A percentile compares a stretch with the other conserved stretches of the same genome.
phyloP scores from a whole-genome alignment of 2,329 filamentous ascomycete species.

The Aspergillus carbonarius region DNA sequence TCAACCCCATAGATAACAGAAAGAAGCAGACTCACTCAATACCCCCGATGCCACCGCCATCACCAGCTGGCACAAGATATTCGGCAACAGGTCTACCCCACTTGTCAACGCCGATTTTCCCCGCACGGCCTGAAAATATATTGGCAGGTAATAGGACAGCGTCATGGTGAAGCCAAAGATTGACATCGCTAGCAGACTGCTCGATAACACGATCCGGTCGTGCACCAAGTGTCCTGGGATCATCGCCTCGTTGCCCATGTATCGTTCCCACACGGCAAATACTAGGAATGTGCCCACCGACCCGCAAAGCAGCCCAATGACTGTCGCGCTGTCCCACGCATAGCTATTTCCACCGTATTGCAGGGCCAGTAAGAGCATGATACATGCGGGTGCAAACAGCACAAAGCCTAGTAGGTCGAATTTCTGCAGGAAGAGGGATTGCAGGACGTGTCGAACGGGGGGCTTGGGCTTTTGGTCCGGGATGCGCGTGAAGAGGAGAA shows the following conservation, averaged over 20 bases:
- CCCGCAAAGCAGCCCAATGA: conserved; percentile 42
- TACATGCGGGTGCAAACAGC: conserved; percentile 53
- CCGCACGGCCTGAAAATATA: conserved; percentile 50
- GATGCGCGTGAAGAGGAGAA: conserved; percentile 25
- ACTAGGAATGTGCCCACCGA: conserved; percentile 12
- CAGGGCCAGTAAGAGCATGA: conserved; percentile 56
- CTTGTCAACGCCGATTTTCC: conserved; percentile 27
- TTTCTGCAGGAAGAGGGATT: conserved; percentile 23
- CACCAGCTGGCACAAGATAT: conserved; percentile 33
- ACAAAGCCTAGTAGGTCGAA: conserved; percentile 53
- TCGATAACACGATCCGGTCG: conserved; percentile 18
- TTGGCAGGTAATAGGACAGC: conserved; percentile 32
- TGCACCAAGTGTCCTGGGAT: conserved; percentile 9
- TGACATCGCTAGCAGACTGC: conserved; percentile 28
- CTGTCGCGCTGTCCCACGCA: conserved; percentile 48
- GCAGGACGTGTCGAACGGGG: conserved; percentile 4
- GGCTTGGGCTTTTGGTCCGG: conserved; percentile 5
- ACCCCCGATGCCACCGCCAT: conserved; percentile 17
- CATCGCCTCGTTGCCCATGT: conserved; percentile 13
- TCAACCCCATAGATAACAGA: too few species aligned
- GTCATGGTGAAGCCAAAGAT: conserved; percentile 34
- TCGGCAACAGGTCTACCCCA: conserved; percentile 28
- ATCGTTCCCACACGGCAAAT: conserved; percentile 16
- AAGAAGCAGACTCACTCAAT: background rate
- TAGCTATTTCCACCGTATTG: conserved; percentile 58